These are phyloP conservation scores for Ambrosia trifida DNA, from an alignment of 129 eudicot species.

Conservation along the genomic window DNA sequence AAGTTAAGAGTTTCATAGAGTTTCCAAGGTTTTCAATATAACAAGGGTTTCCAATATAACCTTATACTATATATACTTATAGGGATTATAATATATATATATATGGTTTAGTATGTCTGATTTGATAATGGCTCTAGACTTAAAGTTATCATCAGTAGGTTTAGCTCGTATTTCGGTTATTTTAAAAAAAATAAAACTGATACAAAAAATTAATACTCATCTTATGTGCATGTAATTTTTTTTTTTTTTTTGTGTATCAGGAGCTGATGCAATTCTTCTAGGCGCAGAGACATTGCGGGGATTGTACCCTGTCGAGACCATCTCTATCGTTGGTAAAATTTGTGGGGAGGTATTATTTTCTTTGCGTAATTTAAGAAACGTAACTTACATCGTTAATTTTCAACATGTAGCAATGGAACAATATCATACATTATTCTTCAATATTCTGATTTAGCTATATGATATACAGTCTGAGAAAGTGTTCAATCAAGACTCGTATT, in stretches of 20 bases:
- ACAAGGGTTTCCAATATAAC: too few relatives aligned
- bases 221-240: slow-evolving; percentile 3
- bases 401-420: too few relatives aligned
- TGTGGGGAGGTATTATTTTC: slow-evolving; percentile 72
- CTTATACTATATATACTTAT: too few relatives aligned
- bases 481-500: slow-evolving; percentile 79
- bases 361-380: not conserved
- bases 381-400: not conserved
- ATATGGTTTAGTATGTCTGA: not conserved
- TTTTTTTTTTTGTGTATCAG: slow-evolving; percentile 39
- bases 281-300: slow-evolving; percentile 91
- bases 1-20: too few relatives aligned
- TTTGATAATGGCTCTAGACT: not conserved
- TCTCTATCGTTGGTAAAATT: slow-evolving; percentile 78
- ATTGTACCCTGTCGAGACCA: slow-evolving; percentile 70
- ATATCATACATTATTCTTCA: not conserved
- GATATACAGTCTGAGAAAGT: slow-evolving; percentile 87
- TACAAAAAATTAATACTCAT: not conserved
- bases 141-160: too few relatives aligned
- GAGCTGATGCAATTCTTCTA: slow-evolving; percentile 80
- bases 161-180: not conserved
- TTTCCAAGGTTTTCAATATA: too few relatives aligned
- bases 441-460: not conserved
- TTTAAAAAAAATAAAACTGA: not conserved
- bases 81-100: not conserved